phyloP scores from a whole-genome alignment of 805 yeast species.

The Metschnikowia hibisci region DNA sequence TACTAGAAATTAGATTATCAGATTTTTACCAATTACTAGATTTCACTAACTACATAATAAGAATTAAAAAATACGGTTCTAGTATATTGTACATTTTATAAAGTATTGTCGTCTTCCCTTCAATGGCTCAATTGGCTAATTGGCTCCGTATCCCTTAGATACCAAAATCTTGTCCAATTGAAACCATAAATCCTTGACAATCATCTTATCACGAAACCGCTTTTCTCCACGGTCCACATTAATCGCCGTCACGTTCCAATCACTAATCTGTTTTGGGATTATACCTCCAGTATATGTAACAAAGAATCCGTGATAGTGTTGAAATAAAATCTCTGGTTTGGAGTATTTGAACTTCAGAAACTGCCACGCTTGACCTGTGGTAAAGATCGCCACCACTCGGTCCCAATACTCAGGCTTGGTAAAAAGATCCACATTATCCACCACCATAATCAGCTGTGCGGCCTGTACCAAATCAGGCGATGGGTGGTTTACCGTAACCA shows the following conservation, averaged over 20 bases:
- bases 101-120: too few relatives aligned
- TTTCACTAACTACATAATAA: too few relatives aligned
- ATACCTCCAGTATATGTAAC: constrained; percentile 74
- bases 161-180: constrained; percentile 70
- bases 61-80: too few relatives aligned
- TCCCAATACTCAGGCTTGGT: constrained; percentile 98
- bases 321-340: constrained; percentile 76
- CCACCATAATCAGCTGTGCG: constrained; percentile 68
- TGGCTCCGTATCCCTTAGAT: constrained; percentile 52
- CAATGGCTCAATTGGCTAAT: background rate
- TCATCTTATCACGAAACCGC: constrained; percentile 86
- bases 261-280: constrained; percentile 67
- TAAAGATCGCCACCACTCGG: constrained; percentile 89
- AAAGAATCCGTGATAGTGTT: constrained; percentile 77
- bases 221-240: constrained; percentile 70
- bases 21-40: too few relatives aligned
- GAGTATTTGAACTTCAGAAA: constrained; percentile 81
- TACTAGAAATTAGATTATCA: too few relatives aligned
- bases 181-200: constrained; percentile 82
- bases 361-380: constrained; percentile 98
- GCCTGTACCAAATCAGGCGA: constrained; percentile 51
- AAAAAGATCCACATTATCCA: constrained; percentile 76
- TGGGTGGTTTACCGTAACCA: constrained; percentile 51
- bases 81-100: too few relatives aligned
- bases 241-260: constrained; percentile 86